phyloP scores from a whole-genome alignment of 495 filamentous ascomycete genomes.

The Neurospora tetraspora region DNA sequence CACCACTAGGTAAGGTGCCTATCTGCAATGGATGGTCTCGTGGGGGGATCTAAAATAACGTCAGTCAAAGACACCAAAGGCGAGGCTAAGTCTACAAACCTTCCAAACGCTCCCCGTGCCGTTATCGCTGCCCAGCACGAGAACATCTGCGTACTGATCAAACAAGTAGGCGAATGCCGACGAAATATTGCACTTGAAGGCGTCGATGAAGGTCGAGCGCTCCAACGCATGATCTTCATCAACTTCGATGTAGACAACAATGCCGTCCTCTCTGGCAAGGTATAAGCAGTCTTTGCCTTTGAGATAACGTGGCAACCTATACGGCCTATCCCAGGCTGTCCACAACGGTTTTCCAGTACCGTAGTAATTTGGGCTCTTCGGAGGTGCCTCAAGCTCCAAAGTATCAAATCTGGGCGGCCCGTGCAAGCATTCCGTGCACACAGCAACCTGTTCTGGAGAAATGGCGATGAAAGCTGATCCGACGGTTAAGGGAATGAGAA shows the following conservation, averaged over 20 bases:
- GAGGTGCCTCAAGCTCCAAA: conserved; percentile 20
- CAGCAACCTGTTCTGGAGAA: conserved; percentile 44
- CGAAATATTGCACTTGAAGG: conserved; percentile 52
- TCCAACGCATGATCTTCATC: conserved; percentile 42
- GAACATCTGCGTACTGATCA: conserved; percentile 53
- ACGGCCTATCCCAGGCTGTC: conserved; percentile 64
- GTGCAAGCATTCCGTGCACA: conserved; percentile 48
- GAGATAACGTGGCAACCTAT: conserved; percentile 48
- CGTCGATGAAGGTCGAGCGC: conserved; percentile 42
- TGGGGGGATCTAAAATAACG: conserved; percentile 20
- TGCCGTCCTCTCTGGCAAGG: conserved; percentile 70
- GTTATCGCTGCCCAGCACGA: conserved; percentile 70
- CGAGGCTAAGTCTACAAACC: conserved; percentile 31
- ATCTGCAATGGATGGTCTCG: conserved; percentile 36
- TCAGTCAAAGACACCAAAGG: conserved; percentile 9
- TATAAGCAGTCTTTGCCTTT: conserved; percentile 60
- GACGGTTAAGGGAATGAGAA: conserved; percentile 60
- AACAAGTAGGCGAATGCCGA: conserved; percentile 52
- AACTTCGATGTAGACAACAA: conserved; percentile 57
- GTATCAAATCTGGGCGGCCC: conserved; percentile 35
- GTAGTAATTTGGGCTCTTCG: conserved; percentile 27
- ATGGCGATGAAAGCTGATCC: conserved; percentile 55
- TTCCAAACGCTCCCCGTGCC: conserved; percentile 72
- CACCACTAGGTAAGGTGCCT: conserved; percentile 62
- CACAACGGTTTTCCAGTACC: conserved; percentile 35